Conservation (phyloP, 257 asterid genomes). For the Agastache rugosa region DNA sequence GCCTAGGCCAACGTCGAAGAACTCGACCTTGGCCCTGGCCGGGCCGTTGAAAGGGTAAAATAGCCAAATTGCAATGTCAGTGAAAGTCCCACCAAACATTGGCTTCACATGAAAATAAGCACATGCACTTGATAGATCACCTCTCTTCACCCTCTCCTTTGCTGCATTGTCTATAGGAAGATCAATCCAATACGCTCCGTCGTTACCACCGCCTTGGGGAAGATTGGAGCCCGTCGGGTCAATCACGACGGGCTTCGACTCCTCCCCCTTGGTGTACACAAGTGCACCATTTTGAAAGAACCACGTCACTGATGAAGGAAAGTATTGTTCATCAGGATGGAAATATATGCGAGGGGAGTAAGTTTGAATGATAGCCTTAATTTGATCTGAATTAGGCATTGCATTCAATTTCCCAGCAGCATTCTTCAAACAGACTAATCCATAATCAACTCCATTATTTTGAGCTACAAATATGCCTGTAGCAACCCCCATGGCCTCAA, state of each 20-base stretch:
- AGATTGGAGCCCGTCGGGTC: conserved; percentile 66
- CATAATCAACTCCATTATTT: conserved; percentile 37
- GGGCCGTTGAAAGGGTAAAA: conserved; percentile 92
- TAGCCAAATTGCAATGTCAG: conserved; percentile 70
- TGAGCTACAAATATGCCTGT: conserved; percentile 60
- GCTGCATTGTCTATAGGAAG: conserved; percentile 56
- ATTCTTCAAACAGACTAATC: conserved; percentile 61
- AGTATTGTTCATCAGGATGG: conserved; percentile 72
- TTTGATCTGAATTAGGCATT: conserved; percentile 70
- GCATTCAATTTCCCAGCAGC: conserved; percentile 30
- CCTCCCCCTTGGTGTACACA: conserved; percentile 63
- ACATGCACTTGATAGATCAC: conserved; percentile 49
- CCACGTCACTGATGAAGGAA: conserved; percentile 79
- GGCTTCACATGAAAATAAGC: conserved; percentile 73
- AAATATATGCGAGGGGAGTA: conserved; percentile 68
- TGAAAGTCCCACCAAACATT: conserved; percentile 68
- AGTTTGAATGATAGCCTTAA: conserved; percentile 51
- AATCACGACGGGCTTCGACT: conserved; percentile 52
- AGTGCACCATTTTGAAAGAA: conserved; percentile 77
- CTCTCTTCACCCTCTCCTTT: conserved; percentile 57
- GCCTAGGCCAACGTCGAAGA: conserved; percentile 55
- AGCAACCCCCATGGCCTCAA: conserved; percentile 50
- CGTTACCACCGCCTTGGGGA: conserved; percentile 76
- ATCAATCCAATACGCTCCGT: conserved; percentile 77
- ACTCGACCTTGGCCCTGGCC: conserved; percentile 66